Conservation (phyloP, 2,329 filamentous ascomycete species). For the Penicillium sp. region DNA sequence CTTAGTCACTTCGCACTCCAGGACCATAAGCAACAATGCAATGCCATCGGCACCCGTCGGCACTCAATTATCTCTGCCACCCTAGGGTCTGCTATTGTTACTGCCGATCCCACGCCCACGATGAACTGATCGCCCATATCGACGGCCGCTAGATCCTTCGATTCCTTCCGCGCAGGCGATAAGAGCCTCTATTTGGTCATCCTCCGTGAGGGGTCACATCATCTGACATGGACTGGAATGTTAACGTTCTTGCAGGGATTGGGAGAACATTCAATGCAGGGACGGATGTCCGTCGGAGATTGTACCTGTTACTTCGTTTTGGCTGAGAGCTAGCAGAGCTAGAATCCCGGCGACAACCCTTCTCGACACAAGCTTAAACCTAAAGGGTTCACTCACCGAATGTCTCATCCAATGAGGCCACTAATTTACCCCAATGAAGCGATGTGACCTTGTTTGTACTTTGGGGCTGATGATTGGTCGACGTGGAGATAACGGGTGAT, state of each 20-base stretch:
- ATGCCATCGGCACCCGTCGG: background rate
- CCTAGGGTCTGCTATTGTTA: background rate
- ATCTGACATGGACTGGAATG: background rate
- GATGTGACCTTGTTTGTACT: slow-evolving; percentile 20
- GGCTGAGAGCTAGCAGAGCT: background rate
- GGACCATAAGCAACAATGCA: background rate
- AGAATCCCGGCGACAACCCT: background rate
- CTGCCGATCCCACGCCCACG: slow-evolving; percentile 4
- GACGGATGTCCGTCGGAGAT: slow-evolving; percentile 13
- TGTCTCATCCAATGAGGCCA: slow-evolving; percentile 12
- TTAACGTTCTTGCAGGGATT: background rate
- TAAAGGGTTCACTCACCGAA: slow-evolving; percentile 7
- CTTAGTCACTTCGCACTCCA: background rate
- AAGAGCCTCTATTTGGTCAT: slow-evolving; percentile 1
- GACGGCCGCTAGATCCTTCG: slow-evolving; percentile 2
- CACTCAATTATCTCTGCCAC: background rate
- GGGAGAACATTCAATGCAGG: background rate
- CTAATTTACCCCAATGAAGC: slow-evolving; percentile 1
- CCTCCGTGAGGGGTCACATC: slow-evolving; percentile 19
- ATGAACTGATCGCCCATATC: slow-evolving; percentile 4
- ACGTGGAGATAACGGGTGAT: slow-evolving; percentile 18
- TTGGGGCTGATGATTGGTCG: slow-evolving; percentile 18
- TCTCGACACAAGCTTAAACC: background rate
- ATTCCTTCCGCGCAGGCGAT: slow-evolving; percentile 4
- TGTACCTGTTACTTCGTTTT: background rate